These are phyloP conservation scores for Wallacemonas sp. DNA, from an alignment of 208 protist genomes.

Conservation along the genomic window DNA sequence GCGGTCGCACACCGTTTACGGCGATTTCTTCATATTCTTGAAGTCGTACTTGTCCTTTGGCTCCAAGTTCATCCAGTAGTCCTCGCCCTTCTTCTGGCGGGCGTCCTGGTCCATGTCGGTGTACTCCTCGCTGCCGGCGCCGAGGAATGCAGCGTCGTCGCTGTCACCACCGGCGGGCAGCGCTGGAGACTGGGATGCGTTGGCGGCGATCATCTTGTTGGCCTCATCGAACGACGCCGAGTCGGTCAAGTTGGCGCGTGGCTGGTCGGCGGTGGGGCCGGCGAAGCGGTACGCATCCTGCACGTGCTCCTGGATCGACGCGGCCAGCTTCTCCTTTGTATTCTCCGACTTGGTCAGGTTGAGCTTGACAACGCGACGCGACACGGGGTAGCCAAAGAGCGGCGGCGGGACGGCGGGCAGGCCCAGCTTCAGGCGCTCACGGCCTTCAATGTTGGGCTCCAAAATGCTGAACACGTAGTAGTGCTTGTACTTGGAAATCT, in stretches of 20 bases:
- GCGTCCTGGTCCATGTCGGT: constrained; percentile 78
- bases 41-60: constrained; percentile 90
- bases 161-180: constrained; percentile 30
- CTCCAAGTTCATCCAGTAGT: constrained; percentile 93
- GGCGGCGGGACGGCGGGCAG: constrained; percentile 87
- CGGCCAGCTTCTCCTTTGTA: constrained; percentile 92
- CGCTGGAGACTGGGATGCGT: constrained; percentile 57
- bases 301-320: constrained; percentile 92
- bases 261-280: constrained; percentile 80
- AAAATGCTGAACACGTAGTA: constrained; percentile 94
- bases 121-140: constrained; percentile 57
- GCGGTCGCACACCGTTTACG: constrained; percentile 25
- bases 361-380: constrained; percentile 90
- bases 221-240: constrained; percentile 88
- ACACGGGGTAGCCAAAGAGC: constrained; percentile 90
- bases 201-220: constrained; percentile 91
- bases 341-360: constrained; percentile 87
- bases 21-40: constrained; percentile 88
- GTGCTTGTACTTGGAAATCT: constrained; percentile 94
- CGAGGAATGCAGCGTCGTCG: constrained; percentile 44
- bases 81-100: constrained; percentile 89
- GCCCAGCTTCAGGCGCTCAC: constrained; percentile 89
- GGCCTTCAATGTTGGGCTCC: constrained; percentile 91
- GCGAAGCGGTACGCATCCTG: constrained; percentile 91
- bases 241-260: constrained; percentile 79